Evolutionary conservation across 352 stramenopile genomes (phyloP).

Genomic region (Globisporangium spinosum): DNA sequence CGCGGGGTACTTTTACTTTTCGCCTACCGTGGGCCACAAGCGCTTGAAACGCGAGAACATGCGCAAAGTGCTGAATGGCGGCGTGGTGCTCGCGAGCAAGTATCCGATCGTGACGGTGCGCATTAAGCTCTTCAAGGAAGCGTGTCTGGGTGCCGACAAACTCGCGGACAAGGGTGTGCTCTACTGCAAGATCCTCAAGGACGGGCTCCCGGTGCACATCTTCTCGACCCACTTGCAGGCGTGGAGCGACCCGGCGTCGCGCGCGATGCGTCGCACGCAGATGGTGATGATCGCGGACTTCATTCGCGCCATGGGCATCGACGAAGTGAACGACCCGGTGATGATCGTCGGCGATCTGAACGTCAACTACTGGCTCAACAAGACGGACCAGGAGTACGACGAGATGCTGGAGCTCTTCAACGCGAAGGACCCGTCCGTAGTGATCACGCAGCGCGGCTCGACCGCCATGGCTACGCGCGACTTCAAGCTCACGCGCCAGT

Average conservation of each 20-base stretch:
- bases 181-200: constrained; percentile 80
- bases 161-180: constrained; percentile 76
- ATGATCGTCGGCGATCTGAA: constrained; percentile 70
- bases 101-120: constrained; percentile 71
- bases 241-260: constrained; percentile 63
- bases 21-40: constrained; percentile 70
- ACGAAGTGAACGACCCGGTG: constrained; percentile 53
- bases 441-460: constrained; percentile 16
- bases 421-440: constrained; percentile 41
- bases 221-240: constrained; percentile 77
- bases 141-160: constrained; percentile 56
- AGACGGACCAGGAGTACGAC: constrained; percentile 70
- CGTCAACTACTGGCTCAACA: constrained; percentile 76
- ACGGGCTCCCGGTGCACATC: constrained; percentile 65
- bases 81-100: constrained; percentile 63
- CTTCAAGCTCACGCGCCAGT: constrained; percentile 42
- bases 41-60: constrained; percentile 56
- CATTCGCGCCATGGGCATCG: constrained; percentile 53
- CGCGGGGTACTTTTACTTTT: constrained; percentile 67
- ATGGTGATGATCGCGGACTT: constrained; percentile 62
- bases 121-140: constrained; percentile 69
- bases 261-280: constrained; percentile 54
- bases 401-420: constrained; percentile 73
- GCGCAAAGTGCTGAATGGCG: constrained; percentile 70
- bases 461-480: constrained; percentile 10